Evolutionary conservation across 176 grass and related monocot genomes (phyloP).

Genomic region (Eleusine coracana): DNA sequence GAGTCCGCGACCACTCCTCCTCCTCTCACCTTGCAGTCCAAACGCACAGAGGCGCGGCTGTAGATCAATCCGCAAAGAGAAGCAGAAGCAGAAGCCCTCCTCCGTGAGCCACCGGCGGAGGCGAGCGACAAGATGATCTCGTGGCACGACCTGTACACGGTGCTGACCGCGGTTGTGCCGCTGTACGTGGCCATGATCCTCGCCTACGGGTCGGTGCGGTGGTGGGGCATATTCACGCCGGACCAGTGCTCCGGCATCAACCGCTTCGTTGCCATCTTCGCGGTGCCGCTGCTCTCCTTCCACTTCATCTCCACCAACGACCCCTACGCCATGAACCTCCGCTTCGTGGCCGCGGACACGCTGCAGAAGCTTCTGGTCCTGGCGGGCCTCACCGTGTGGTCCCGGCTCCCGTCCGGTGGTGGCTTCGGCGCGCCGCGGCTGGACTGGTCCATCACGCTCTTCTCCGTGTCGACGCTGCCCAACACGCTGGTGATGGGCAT

Average conservation of each 20-base stretch:
- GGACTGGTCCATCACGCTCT: conserved; percentile 79
- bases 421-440: conserved; percentile 27
- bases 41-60: conserved; percentile 5
- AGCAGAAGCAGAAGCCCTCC: conserved; percentile 1
- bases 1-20: background rate
- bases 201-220: conserved; percentile 77
- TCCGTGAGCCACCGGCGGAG: background rate
- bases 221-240: conserved; percentile 89
- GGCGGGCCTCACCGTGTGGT: conserved; percentile 52
- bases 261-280: conserved; percentile 85
- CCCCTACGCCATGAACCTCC: conserved; percentile 80
- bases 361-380: conserved; percentile 83
- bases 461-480: conserved; percentile 72
- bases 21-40: background rate
- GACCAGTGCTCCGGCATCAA: conserved; percentile 96
- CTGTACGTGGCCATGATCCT: conserved; percentile 90
- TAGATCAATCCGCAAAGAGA: background rate
- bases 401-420: conserved; percentile 23
- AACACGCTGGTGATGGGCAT: conserved; percentile 93
- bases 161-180: conserved; percentile 76
- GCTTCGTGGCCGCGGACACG: conserved; percentile 81
- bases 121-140: conserved; percentile 49
- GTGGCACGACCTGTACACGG: conserved; percentile 68
- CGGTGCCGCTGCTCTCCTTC: conserved; percentile 87
- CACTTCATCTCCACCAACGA: conserved; percentile 89